Evolutionary conservation across 2,329 filamentous ascomycete species (phyloP), one percentile per base, ranked within the genome.

Genomic region (Cercospora citrullina): DNA sequence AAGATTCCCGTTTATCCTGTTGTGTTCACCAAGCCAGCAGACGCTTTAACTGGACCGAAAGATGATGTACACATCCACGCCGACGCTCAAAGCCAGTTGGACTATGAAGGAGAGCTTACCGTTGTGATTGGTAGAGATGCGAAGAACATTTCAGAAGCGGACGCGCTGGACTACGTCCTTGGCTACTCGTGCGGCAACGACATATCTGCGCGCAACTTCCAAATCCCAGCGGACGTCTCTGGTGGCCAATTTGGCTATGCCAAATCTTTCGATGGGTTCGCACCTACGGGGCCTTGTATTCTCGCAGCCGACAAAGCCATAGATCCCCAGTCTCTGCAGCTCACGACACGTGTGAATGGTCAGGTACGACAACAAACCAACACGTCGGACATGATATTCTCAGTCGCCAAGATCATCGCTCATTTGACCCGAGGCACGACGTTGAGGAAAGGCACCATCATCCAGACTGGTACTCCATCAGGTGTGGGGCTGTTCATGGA

Each of bases 181-280:
- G 86, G 81, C 8, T 88, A 87, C 73, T 83, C 84, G 0, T 78
- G 76, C 30, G 85, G 84, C 28, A 88, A 89, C 70, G 86, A 88
- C 70, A 79, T 89, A 0, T 85, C 83, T 0, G 81, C 82, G 0
- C 81, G 86, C 0, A 36, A 36, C 33, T 85, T 86, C 68, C 77
- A 83, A 36, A 86, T 88, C 69, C 77, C 83, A 4, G 82, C 86
- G 18, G 81, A 84, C 0, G 75, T 74, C 0, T 77, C 81, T 1
- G 84, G 84, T 0, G 85, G 85, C 0, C 86, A 88, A 73, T 87
- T 84, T 83, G 81, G 82, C 0, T 87, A 87, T 69, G 82, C 80
- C 12, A 87, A 88, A 70, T 83, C 85, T 0, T 87, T 88, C 64
- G 85, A 88, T 70, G 85, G 81, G 0, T 87, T 80, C 69, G 84